Evolutionary conservation across 176 grass and related monocot genomes (phyloP), one percentile per base, ranked within the genome.

Genomic region (Zoysia japonica): DNA sequence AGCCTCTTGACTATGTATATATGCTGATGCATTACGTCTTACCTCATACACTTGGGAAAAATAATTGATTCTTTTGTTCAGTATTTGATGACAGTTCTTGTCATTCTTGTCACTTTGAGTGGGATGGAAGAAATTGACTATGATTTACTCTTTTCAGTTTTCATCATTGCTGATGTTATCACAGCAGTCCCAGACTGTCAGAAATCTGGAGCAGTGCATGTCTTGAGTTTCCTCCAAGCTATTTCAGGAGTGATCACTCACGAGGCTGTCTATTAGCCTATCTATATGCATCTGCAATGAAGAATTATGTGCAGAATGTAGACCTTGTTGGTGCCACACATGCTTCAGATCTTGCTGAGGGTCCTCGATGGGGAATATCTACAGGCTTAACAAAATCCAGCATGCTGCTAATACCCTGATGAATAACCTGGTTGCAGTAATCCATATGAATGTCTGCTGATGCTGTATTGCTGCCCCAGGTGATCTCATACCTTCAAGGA

Each of bases 101-200:
- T 14, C 10, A 67, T 28, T 67, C 62, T 16, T 10, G 20, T 43
- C 62, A 61, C 51, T 74, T 68, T 61, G 41, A 70, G 17, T 83
- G 67, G 57, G 72, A 41, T 71, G 51, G 6, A 28, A 47, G 79
- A 73, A 57, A 49, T 76, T 75, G 78, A 73, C 53, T 39, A 68
- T 74, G 41, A 59, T 85, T 65, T 87, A 74, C 78, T 74, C 44
- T 76, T 78, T 89, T 47, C 89, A 94, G 95, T 85, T 83, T 63
- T 92, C 81, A 57, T 89, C 88, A 20, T 69, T 98, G 74, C 61
- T 94, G 70, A 60, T 98, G 80, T 11, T 94, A 77, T 94, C 95
- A 46, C 92, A 90, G 89, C 81, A 88, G 75, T 14, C 59, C 49
- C 47, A 71, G 36, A 37, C 70, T 7, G 48, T 76, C 56, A 76